phyloP scores from a whole-genome alignment of 306 rosid species.

The Cucumis cinereus region DNA sequence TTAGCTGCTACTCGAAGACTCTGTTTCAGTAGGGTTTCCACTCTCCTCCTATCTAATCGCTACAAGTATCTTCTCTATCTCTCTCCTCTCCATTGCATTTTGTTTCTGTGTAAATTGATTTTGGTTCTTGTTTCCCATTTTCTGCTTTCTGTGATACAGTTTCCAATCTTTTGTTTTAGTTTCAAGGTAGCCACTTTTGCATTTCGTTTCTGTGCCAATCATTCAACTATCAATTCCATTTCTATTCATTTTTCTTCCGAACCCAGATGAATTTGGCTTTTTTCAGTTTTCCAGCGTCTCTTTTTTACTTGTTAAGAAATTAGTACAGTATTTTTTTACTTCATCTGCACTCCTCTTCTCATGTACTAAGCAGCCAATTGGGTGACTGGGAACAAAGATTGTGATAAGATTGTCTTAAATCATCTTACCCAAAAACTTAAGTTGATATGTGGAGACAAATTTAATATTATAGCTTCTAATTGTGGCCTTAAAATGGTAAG shows the following conservation, averaged over 20 bases:
- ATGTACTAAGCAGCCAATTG: background rate
- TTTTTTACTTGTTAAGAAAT: background rate
- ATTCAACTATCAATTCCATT: background rate
- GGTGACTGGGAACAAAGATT: background rate
- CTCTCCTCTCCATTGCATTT: background rate
- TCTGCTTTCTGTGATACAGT: background rate
- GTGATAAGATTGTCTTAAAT: slow-evolving; percentile 5
- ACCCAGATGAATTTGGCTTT: background rate
- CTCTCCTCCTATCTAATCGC: slow-evolving; percentile 37
- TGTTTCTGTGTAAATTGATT: background rate
- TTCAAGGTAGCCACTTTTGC: background rate
- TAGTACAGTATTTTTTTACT: background rate
- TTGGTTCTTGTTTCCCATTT: background rate
- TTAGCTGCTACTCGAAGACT: slow-evolving; percentile 26
- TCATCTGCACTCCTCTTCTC: background rate
- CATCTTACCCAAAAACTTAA: too few relatives aligned
- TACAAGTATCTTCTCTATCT: slow-evolving; percentile 26
- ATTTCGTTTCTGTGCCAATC: background rate
- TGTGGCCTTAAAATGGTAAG: too few relatives aligned
- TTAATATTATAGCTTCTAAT: too few relatives aligned
- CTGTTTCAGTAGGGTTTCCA: slow-evolving; percentile 5
- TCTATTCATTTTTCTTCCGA: background rate
- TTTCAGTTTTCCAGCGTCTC: background rate
- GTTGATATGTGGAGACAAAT: too few relatives aligned
- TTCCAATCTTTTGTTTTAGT: background rate